phyloP scores from a whole-genome alignment of 108 stramenopile genomes.

The Aurantiochytrium sp. region DNA sequence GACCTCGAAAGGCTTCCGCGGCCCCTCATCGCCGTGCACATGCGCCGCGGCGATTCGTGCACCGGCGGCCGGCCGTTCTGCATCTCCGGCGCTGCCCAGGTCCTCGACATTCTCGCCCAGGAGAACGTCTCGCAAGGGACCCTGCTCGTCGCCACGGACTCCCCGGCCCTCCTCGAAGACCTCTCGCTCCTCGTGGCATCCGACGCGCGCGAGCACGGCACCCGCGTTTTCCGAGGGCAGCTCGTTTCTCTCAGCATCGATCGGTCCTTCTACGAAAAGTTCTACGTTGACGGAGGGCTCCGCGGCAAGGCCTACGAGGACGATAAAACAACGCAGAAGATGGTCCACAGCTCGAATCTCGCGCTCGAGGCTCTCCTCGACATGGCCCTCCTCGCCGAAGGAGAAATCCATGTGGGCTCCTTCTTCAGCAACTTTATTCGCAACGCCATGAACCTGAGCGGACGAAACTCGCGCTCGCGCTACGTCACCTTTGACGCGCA shows the following conservation, averaged over 20 bases:
- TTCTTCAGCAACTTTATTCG: slow-evolving; percentile 2
- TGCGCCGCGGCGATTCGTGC: neutral
- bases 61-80: neutral
- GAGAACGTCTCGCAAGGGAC: neutral
- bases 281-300: neutral
- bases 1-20: neutral
- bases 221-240: neutral
- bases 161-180: neutral
- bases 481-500: neutral
- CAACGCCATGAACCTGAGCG: neutral
- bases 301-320: neutral
- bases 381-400: neutral
- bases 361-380: neutral
- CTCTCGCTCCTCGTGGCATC: neutral
- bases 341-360: neutral
- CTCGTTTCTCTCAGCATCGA: neutral
- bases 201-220: neutral
- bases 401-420: neutral
- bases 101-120: neutral
- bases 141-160: neutral
- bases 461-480: neutral
- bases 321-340: neutral
- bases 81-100: neutral
- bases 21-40: neutral
- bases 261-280: neutral